phyloP scores from a whole-genome alignment of 176 grass and related monocot genomes.

The Hsuehochloa calcarea region DNA sequence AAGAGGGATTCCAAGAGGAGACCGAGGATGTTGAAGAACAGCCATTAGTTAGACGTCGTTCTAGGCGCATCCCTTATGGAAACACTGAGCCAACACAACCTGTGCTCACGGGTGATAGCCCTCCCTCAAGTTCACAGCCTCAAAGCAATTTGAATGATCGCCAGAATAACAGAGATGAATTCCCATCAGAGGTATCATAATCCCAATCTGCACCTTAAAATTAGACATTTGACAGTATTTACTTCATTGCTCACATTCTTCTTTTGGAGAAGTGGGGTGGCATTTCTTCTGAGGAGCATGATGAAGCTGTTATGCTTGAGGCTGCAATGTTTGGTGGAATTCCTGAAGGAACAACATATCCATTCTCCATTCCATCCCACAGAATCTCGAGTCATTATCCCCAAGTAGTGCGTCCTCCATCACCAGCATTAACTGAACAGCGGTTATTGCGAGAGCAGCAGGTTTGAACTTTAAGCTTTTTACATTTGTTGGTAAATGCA shows the following conservation, averaged over 20 bases:
- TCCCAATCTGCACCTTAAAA: background rate
- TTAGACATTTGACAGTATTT: background rate
- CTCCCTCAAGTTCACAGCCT: slow-evolving; percentile 38
- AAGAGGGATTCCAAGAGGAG: slow-evolving; percentile 59
- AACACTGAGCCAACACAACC: slow-evolving; percentile 32
- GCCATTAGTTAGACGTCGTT: slow-evolving; percentile 66
- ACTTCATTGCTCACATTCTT: slow-evolving; percentile 30
- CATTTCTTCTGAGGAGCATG: slow-evolving; percentile 89
- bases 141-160: slow-evolving; percentile 18
- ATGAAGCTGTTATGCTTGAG: slow-evolving; percentile 99
- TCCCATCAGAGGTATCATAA: slow-evolving; percentile 70
- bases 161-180: slow-evolving; percentile 45
- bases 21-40: slow-evolving; percentile 72
- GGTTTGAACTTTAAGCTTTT: slow-evolving; percentile 47
- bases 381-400: slow-evolving; percentile 45
- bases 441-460: slow-evolving; percentile 90
- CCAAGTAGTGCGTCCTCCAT: slow-evolving; percentile 45
- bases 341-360: slow-evolving; percentile 66
- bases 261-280: slow-evolving; percentile 79
- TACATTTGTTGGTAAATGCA: slow-evolving; percentile 13
- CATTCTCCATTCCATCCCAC: slow-evolving; percentile 57
- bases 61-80: slow-evolving; percentile 55
- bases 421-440: slow-evolving; percentile 73
- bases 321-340: slow-evolving; percentile 96
- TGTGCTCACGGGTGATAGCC: slow-evolving; percentile 30